phyloP scores from a whole-genome alignment of 2,329 filamentous ascomycete genomes.

The Thelonectria blattea region DNA sequence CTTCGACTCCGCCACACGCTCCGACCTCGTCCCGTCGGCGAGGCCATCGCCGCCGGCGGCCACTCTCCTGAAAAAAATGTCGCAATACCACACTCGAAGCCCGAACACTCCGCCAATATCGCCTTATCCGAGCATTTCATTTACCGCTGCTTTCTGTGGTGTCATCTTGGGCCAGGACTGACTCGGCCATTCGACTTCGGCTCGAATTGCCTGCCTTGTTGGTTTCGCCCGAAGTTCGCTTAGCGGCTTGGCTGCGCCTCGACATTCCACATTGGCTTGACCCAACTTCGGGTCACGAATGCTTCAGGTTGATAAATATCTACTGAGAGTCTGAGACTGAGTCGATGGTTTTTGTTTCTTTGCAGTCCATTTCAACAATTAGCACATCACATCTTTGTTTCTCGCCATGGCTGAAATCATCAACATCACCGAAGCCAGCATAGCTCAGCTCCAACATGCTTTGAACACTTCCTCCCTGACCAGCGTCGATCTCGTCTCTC shows the following conservation, averaged over 20 bases:
- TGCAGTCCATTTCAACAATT: not conserved
- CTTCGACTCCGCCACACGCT: not conserved
- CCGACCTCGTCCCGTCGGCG: no score
- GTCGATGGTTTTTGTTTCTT: not conserved
- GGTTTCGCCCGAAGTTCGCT: not conserved
- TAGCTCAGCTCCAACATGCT: slow-evolving; percentile 34
- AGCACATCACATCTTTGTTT: not conserved
- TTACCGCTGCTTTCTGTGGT: slow-evolving; percentile 1
- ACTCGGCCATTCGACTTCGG: not conserved
- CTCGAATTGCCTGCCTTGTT: not conserved
- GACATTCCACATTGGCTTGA: not conserved
- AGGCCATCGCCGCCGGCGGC: not conserved
- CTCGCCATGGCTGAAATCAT: not conserved
- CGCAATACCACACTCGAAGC: not conserved
- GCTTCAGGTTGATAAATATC: not conserved
- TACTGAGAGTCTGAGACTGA: no score
- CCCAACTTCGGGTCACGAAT: slow-evolving; percentile 1
- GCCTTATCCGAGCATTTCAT: not conserved
- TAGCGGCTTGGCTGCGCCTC: not conserved
- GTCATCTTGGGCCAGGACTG: not conserved
- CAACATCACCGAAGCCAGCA: slow-evolving; percentile 29
- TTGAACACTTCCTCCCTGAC: slow-evolving; percentile 26
- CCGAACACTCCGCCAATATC: not conserved
- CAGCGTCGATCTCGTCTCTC: slow-evolving; percentile 37
- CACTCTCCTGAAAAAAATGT: not conserved